phyloP scores from a whole-genome alignment of 805 yeast genomes.

The Spathaspora passalidarum region DNA sequence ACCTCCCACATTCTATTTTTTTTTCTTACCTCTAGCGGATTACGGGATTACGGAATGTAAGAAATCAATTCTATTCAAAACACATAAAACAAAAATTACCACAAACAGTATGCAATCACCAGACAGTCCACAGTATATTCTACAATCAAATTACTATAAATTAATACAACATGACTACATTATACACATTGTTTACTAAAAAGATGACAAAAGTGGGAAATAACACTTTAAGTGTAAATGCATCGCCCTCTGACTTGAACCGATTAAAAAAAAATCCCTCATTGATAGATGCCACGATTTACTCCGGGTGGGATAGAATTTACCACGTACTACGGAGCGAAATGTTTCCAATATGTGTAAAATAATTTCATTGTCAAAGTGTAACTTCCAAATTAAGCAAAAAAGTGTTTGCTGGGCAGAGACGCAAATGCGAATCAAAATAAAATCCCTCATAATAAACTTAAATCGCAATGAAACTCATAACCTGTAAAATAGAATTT shows the following conservation, averaged over 20 bases:
- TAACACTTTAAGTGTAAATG: not conserved
- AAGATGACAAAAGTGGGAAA: no score
- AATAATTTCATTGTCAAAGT: not conserved
- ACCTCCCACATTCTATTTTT: no score
- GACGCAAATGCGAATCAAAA: not conserved
- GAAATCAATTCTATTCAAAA: no score
- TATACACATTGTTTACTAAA: no score
- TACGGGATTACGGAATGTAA: no score
- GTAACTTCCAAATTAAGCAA: not conserved
- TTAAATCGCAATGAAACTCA: not conserved
- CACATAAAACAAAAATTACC: no score
- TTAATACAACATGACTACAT: no score
- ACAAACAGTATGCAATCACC: no score
- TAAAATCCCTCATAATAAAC: conserved; percentile 1
- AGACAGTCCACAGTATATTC: no score
- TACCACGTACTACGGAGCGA: not conserved
- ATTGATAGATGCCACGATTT: not conserved
- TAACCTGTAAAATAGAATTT: not conserved
- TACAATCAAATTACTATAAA: no score
- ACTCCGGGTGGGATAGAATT: not conserved
- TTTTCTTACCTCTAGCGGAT: no score
- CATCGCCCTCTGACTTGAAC: not conserved
- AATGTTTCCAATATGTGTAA: not conserved
- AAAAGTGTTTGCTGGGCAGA: not conserved
- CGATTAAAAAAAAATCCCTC: not conserved